Conservation (phyloP, 2,329 filamentous ascomycete genomes). For the Colletotrichum eleusines region DNA sequence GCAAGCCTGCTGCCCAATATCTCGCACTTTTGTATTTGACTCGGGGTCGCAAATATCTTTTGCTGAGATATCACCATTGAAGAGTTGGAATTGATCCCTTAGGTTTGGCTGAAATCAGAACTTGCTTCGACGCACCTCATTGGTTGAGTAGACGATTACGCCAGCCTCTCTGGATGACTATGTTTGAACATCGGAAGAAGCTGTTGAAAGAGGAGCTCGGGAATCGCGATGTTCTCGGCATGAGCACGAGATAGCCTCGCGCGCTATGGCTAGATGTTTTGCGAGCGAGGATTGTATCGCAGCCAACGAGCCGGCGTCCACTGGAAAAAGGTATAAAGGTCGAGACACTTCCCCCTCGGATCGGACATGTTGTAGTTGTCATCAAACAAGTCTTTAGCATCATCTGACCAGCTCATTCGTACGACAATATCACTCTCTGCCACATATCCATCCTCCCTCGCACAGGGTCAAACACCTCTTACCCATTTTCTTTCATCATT, state of each 20-base stretch:
- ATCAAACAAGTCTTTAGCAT: too few relatives aligned
- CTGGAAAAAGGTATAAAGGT: background rate
- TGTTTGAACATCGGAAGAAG: background rate
- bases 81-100: too few relatives aligned
- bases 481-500: too few relatives aligned
- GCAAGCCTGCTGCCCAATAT: background rate
- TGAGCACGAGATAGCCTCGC: background rate
- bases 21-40: background rate
- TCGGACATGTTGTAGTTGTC: background rate
- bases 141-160: constrained; percentile 23
- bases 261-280: background rate
- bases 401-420: too few relatives aligned
- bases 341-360: background rate
- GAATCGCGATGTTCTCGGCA: background rate
- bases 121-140: background rate
- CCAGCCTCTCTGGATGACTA: background rate
- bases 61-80: background rate
- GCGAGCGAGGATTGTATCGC: background rate
- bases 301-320: background rate
- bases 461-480: background rate
- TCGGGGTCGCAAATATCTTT: background rate
- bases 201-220: background rate
- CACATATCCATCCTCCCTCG: too few relatives aligned
- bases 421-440: background rate
- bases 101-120: background rate